A percentile compares a stretch with the other conserved stretches of the same genome.
Conservation (phyloP, 2,329 filamentous ascomycete genomes). For the Ophiostoma novo-ulmi region DNA sequence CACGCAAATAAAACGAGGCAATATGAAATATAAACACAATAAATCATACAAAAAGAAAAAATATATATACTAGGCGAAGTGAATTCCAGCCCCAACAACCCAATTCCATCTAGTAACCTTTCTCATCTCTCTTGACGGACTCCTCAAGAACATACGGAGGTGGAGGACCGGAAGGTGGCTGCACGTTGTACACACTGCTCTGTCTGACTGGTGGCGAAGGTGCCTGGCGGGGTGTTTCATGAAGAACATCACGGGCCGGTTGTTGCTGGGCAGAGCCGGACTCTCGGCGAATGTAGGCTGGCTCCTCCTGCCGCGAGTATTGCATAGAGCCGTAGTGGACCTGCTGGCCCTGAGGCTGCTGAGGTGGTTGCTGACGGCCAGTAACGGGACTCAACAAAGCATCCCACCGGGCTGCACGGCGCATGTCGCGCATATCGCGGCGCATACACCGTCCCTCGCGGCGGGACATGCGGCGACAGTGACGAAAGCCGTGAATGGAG, state of each 20-base stretch:
- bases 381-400: background rate
- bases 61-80: too few species aligned
- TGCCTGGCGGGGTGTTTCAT: background rate
- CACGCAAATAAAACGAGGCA: too few species aligned
- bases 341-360: background rate
- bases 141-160: background rate
- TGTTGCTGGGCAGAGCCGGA: background rate
- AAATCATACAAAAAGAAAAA: too few species aligned
- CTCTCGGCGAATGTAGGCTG: background rate
- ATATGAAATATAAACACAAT: too few species aligned
- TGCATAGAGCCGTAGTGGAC: background rate
- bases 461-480: conserved; percentile 6
- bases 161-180: background rate
- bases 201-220: background rate
- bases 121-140: background rate
- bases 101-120: background rate
- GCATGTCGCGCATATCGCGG: conserved; percentile 13
- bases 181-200: background rate
- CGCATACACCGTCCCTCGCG: conserved; percentile 3
- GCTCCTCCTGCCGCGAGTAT: background rate
- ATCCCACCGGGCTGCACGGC: conserved; percentile 5
- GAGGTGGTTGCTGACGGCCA: background rate
- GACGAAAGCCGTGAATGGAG: background rate
- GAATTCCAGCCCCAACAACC: background rate
- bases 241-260: background rate